Evolutionary conservation across 2,329 filamentous ascomycete species (phyloP), one percentile per base, ranked within the genome.

Genomic region (Pseudogymnoascus sp.): DNA sequence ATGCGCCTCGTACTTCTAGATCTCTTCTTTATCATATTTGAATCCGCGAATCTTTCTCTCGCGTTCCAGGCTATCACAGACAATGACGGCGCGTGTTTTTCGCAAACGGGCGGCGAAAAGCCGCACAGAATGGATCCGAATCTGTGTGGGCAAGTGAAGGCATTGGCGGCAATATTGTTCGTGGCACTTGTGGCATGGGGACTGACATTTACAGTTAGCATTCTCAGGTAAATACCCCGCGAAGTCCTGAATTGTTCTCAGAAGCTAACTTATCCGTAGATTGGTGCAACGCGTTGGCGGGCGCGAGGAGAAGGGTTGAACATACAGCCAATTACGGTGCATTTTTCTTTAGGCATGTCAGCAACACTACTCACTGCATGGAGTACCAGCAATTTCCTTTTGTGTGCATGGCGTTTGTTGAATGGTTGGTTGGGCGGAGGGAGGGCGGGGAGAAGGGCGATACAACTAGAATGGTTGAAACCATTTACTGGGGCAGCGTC

Each of bases 11-110:
- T 97, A 64, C 84, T 99, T 62, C 83, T 96, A 63, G 94, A 99
- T 75, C 81, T 99, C 3, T 87, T 97, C 70, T 99, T 99, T 73
- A 96, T 99, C 71, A 92, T 97, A 43, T 96, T 99, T 78, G 93
- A 96, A 74, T 92, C 92, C 3, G 92, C 92, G 60, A 97, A 96
- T 76, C 83, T 96, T 26, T 90, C 91, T 41, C 79, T 99, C 66
- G 92, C 93, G 1, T 96, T 97, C 73, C 89, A 91, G 72, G 89
- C 91, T 7, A 78, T 97, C 61, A 87, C 80, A 5, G 83, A 88
- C 68, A 77, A 80, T 31, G 78, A 80, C 41, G 87, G 85, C 72
- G 76, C 78, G 37, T 91, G 73, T 80, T 83, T 71, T 75, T 3
- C 12, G 14, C 29, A 14, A 4, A 23, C 33, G 81, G 75, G 65